Evolutionary conservation across 768 basidiomycete genomes (phyloP), one percentile per base, ranked within the genome.

Genomic region (Termitomyces sp.): DNA sequence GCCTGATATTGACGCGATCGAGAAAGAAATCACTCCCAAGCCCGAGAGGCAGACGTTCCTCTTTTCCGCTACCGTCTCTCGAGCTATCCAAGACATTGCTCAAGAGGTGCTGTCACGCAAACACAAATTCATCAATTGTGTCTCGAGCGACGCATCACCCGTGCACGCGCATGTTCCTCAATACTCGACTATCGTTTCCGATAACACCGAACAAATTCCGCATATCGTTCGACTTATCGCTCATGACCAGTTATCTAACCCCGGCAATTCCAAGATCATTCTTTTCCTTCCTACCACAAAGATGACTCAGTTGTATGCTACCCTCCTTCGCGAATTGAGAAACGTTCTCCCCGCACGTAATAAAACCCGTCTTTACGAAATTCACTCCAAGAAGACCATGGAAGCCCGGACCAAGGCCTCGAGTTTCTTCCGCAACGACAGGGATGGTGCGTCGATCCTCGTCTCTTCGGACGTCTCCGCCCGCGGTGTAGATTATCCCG

Each of bases 391-490:
- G 72, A 78, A 84, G 48, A 69, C 79, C 26, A 84, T 89, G 80
- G 68, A 78, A 0, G 58, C 71, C 18, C 86, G 92, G 30, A 77
- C 80, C 7, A 66, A 63, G 3, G 79, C 84, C 0, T 88, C 88
- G 2, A 76, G 80, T 14, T 52, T 61, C 11, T 95, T 92, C 79
- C 76, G 86, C 56, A n/a, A 59, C 1, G 83, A 87, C 61, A 76
- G 62, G 18, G 67, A 72, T 2, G 76, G 76, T 5, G 80, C 85
- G 0, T 75, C 82, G 2, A 74, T 97, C 32, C 81, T 96, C 52
- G 77, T 97, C 63, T 89, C 86, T 3, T 94, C 92, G 1, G 94
- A 96, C 63, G 86, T 96, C 5, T 94, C 91, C 30, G 92, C 92
- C 22, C 83, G 92, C 57, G 92, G 92, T 16, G 82, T 95, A 46